Conservation (phyloP, 257 asterid genomes). For the Sherardia arvensis region DNA sequence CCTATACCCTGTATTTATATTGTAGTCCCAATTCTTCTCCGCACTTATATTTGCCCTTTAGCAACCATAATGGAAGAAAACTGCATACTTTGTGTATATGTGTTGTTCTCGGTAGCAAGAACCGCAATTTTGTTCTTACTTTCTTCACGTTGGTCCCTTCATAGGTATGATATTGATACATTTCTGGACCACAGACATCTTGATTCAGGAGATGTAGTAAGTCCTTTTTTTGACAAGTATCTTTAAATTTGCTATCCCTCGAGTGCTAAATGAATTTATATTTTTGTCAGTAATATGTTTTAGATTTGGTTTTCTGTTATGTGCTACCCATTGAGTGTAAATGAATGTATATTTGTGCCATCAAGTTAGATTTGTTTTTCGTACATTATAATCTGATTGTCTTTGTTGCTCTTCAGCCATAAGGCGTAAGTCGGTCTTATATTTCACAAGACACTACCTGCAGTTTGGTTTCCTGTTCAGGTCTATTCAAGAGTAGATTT, state of each 20-base stretch:
- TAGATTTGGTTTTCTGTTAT: too few species aligned
- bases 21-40: background rate
- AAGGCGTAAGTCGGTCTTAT: too few species aligned
- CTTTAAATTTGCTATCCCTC: background rate
- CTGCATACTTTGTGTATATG: background rate
- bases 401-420: background rate
- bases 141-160: slow-evolving; percentile 3
- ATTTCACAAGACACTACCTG: too few species aligned
- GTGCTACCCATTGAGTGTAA: background rate
- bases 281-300: too few species aligned
- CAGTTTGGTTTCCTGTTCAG: too few species aligned
- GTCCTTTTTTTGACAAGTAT: slow-evolving; percentile 22
- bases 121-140: background rate
- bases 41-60: background rate
- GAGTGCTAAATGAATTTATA: background rate
- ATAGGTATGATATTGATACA: slow-evolving; percentile 83
- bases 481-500: background rate
- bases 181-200: slow-evolving; percentile 64
- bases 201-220: slow-evolving; percentile 63
- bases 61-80: too few species aligned
- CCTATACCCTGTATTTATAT: background rate
- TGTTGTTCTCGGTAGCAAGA: background rate
- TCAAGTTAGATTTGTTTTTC: too few species aligned
- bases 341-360: too few species aligned
- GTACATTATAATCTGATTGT: background rate